A percentile compares a stretch with the other conserved stretches of the same genome.
Evolutionary conservation across 495 filamentous ascomycete species (phyloP).

Genomic region (Penicillium coffeae): DNA sequence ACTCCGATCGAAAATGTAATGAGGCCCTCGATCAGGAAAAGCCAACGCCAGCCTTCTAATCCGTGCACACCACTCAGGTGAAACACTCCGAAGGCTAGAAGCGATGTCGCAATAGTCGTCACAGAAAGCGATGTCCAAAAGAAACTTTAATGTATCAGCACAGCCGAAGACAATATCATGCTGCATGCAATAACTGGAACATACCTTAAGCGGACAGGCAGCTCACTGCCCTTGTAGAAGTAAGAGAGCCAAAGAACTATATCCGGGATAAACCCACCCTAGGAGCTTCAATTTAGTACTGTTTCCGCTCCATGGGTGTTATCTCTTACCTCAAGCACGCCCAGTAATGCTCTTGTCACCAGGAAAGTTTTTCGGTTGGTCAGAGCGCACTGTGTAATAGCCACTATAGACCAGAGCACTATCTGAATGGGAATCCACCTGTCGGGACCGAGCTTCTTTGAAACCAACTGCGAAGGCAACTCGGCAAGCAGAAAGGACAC

Average conservation of each 20-base stretch:
- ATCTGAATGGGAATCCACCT: slow-evolving; percentile 54
- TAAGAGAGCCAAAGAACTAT: slow-evolving; percentile 63
- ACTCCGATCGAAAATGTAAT: slow-evolving; percentile 52
- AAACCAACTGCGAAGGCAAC: slow-evolving; percentile 29
- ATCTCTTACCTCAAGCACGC: slow-evolving; percentile 44
- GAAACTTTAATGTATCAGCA: slow-evolving; percentile 23
- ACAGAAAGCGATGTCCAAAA: slow-evolving; percentile 62
- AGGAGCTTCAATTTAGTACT: slow-evolving; percentile 23
- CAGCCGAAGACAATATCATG: neutral
- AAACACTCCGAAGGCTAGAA: slow-evolving; percentile 45
- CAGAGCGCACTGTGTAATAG: slow-evolving; percentile 57
- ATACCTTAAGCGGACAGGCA: slow-evolving; percentile 57
- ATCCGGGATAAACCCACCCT: slow-evolving; percentile 56
- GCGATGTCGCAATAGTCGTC: slow-evolving; percentile 39
- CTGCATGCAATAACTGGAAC: slow-evolving; percentile 11
- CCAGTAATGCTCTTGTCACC: slow-evolving; percentile 57
- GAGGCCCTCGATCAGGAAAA: slow-evolving; percentile 54
- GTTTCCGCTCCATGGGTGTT: slow-evolving; percentile 1
- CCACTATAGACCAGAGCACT: slow-evolving; percentile 66
- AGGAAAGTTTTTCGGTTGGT: slow-evolving; percentile 58
- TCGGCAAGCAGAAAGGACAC: slow-evolving; percentile 9
- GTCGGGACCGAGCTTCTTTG: slow-evolving; percentile 11
- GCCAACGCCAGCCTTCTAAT: slow-evolving; percentile 34
- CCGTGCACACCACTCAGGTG: slow-evolving; percentile 36
- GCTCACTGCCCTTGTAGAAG: slow-evolving; percentile 60